Conservation (phyloP, 2,329 filamentous ascomycete genomes). For the Exophiala lecanii-corni region DNA sequence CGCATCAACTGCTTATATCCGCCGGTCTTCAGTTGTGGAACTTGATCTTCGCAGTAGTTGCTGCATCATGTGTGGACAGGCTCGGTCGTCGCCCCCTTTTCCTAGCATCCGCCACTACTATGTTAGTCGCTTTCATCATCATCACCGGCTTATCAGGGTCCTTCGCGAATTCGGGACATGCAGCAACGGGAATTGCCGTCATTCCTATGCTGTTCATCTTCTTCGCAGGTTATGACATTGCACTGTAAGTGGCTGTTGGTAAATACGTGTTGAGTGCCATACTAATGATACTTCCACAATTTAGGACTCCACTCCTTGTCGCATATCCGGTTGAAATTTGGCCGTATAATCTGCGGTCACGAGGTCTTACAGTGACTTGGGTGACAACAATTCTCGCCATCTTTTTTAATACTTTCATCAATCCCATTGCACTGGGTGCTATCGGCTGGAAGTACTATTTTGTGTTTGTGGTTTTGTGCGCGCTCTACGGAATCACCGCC, state of each 20-base stretch:
- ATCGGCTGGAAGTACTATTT: constrained; percentile 36
- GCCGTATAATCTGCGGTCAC: constrained; percentile 45
- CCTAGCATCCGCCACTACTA: constrained; percentile 22
- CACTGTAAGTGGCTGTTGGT: too few species aligned
- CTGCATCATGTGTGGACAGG: constrained; percentile 25
- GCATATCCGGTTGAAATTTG: constrained; percentile 44
- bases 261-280: too few species aligned
- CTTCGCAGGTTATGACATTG: constrained; percentile 34
- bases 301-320: constrained; percentile 31
- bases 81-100: constrained; percentile 26
- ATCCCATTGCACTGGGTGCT: constrained; percentile 29
- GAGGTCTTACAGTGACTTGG: constrained; percentile 38
- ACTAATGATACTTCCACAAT: too few species aligned
- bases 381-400: constrained; percentile 8
- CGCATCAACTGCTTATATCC: constrained; percentile 15
- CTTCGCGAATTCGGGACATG: constrained; percentile 17
- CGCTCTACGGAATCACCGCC: constrained; percentile 29
- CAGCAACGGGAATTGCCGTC: constrained; percentile 24
- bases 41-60: constrained; percentile 21
- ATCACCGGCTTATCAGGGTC: constrained; percentile 27
- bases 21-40: constrained; percentile 26
- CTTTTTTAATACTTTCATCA: constrained; percentile 33
- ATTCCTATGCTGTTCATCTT: constrained; percentile 30
- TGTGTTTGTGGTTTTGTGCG: constrained; percentile 22
- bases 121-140: constrained; percentile 23